Evolutionary conservation across 1,284 basidiomycete species (phyloP), one percentile per base, ranked within the genome.

Genomic region (Boletus chippewaensis): DNA sequence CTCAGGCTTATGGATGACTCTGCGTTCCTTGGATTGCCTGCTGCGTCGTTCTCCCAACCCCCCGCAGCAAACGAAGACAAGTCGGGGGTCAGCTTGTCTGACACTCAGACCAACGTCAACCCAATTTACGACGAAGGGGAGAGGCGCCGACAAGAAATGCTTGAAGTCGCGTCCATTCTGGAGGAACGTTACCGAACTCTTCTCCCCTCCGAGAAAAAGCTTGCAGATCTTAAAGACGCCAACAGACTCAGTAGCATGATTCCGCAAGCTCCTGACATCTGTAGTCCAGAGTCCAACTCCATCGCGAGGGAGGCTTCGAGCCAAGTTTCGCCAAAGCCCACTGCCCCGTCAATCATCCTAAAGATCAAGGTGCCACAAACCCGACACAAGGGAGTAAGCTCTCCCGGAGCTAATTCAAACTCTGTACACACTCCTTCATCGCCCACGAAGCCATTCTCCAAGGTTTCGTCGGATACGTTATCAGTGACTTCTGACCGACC

Each of bases 161-260:
- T 90, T 11, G 77, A 80, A 41, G 75, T 80, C 16, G 87, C 87
- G 12, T 65, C 73, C 50, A 64, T 67, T 32, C 66, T 91, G 46
- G 87, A 88, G 60, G 78, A 81, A 50, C 80, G 87, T 40, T 90
- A 87, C 61, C 73, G 79, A 18, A 72, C 77, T 18, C 74, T 90
- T 32, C 74, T 90, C 15, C 84, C 84, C n/a, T 78, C 81, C 4
- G 83, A 86, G 49, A 71, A 75, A 54, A 65, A 64, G 49, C 59
- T 62, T 47, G 66, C 63, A 39, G 61, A 63, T 51, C 61, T 63
- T 28, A 66, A 49, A 40, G 55, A 50, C 13, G 57, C 58, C 40
- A 60, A 45, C 48, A 58, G 55, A 40, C 50, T 53, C 15, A 51
- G 34, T 38, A 57, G 55, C 42, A 45, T 50, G 41, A 50, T 43